A percentile compares a stretch with the other conserved stretches of the same genome.
These are phyloP conservation scores for Saksenaea oblongispora DNA, from an alignment of 371 early-diverging fungal genomes.

Conservation along the genomic window DNA sequence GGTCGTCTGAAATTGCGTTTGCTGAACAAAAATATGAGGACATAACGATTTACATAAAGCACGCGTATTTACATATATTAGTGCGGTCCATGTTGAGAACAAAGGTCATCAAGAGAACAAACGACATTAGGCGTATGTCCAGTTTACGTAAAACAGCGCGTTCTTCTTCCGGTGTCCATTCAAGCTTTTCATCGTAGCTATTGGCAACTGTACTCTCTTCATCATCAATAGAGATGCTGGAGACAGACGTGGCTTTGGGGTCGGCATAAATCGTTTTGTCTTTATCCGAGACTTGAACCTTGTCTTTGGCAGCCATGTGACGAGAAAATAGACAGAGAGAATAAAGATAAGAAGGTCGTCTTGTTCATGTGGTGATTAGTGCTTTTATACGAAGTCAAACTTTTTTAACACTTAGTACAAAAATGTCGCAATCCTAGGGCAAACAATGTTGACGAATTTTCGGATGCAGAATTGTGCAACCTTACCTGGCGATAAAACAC, in stretches of 20 bases:
- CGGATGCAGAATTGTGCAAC: not conserved
- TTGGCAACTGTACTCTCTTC: constrained; percentile 13
- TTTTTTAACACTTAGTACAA: not conserved
- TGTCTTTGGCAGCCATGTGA: not conserved
- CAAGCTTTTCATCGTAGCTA: constrained; percentile 23
- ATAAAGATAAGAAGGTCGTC: not conserved
- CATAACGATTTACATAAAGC: not conserved
- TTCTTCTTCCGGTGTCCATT: constrained; percentile 49
- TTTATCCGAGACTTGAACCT: not conserved
- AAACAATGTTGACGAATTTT: not conserved
- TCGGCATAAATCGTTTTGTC: not conserved
- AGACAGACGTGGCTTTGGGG: not conserved
- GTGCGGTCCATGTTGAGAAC: constrained; percentile 52
- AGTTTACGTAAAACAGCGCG: constrained; percentile 21
- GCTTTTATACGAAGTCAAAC: not conserved
- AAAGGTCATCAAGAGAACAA: constrained; percentile 41
- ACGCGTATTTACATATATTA: constrained; percentile 40
- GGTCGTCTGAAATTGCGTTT: constrained; percentile 47
- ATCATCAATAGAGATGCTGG: constrained; percentile 7
- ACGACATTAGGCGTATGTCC: constrained; percentile 34
- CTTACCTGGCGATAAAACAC: not conserved
- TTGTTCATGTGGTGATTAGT: not conserved
- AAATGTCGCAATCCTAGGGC: not conserved
- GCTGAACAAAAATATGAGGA: constrained; percentile 17
- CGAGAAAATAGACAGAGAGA: not conserved